A percentile compares a stretch with the other conserved stretches of the same genome.
Evolutionary conservation across 1,284 basidiomycete genomes (phyloP).

Genomic region (Ceraceosorus bombacis): DNA sequence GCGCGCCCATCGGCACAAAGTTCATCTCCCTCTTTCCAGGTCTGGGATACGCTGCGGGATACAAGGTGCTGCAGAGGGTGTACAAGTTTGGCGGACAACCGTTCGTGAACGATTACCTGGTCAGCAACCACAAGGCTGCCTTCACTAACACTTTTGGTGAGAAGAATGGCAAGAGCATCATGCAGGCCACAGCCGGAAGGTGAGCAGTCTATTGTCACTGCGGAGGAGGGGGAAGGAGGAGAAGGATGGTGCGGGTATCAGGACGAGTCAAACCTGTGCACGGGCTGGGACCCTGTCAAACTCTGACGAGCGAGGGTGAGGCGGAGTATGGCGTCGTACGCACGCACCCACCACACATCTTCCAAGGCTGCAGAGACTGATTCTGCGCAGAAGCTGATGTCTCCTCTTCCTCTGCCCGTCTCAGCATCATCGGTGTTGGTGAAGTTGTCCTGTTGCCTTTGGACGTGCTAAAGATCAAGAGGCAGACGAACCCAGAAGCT

Average conservation of each 20-base stretch:
- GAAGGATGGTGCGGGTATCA: not conserved
- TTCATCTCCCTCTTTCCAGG: slow-evolving; percentile 91
- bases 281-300: no score
- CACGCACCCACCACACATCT: no score
- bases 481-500: slow-evolving; percentile 51
- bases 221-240: not conserved
- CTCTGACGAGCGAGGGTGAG: no score
- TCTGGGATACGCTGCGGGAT: slow-evolving; percentile 81
- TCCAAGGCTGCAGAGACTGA: not conserved
- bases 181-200: slow-evolving; percentile 80
- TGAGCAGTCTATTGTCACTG: slow-evolving; percentile 4
- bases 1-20: slow-evolving; percentile 59
- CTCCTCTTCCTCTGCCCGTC: slow-evolving; percentile 1
- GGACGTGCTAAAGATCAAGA: slow-evolving; percentile 96
- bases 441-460: slow-evolving; percentile 92
- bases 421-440: slow-evolving; percentile 58
- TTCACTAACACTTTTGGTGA: slow-evolving; percentile 87
- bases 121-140: slow-evolving; percentile 63
- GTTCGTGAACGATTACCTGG: slow-evolving; percentile 88
- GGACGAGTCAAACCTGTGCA: no score
- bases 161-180: slow-evolving; percentile 88
- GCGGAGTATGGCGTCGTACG: no score
- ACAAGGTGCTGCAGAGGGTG: slow-evolving; percentile 60
- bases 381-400: slow-evolving; percentile 2
- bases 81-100: slow-evolving; percentile 95